These are phyloP conservation scores for Sporothrix phasma DNA, from an alignment of 2,329 filamentous ascomycete genomes.

Conservation along the genomic window DNA sequence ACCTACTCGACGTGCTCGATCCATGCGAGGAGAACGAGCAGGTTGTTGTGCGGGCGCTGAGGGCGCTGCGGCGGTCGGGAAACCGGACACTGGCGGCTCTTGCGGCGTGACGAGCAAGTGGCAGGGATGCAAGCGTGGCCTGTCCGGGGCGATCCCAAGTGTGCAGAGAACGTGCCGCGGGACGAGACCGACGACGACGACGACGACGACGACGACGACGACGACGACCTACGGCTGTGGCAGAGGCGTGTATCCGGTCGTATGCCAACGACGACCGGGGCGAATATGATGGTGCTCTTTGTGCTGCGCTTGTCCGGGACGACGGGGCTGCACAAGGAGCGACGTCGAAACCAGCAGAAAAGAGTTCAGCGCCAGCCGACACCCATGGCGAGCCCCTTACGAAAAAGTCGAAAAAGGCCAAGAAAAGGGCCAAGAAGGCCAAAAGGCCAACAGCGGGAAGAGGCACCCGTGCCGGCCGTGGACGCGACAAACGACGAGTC, in stretches of 20 bases:
- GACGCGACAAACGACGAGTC: background rate
- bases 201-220: background rate
- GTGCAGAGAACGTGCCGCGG: background rate
- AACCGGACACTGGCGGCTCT: constrained; percentile 65
- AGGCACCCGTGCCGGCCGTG: background rate
- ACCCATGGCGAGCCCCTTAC: background rate
- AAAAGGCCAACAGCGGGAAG: too few relatives aligned
- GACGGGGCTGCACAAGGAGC: background rate
- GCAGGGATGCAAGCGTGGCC: constrained; percentile 67
- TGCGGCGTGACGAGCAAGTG: constrained; percentile 63
- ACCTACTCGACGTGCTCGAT: constrained; percentile 94
- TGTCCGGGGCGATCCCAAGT: constrained; percentile 47
- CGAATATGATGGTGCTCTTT: constrained; percentile 94
- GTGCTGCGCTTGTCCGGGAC: constrained; percentile 70
- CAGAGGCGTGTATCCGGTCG: constrained; percentile 71
- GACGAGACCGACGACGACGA: background rate
- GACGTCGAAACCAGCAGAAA: background rate
- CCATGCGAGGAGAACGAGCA: constrained; percentile 79
- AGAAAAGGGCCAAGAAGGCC: background rate
- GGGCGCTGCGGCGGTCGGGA: constrained; percentile 56
- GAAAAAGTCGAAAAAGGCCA: constrained; percentile 4
- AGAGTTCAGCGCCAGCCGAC: too few relatives aligned
- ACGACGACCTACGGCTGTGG: constrained; percentile 30
- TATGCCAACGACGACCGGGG: constrained; percentile 72
- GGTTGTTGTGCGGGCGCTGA: constrained; percentile 64